Evolutionary conservation across 148 eudicot genomes (phyloP).

Genomic region (Beta vulgaris): DNA sequence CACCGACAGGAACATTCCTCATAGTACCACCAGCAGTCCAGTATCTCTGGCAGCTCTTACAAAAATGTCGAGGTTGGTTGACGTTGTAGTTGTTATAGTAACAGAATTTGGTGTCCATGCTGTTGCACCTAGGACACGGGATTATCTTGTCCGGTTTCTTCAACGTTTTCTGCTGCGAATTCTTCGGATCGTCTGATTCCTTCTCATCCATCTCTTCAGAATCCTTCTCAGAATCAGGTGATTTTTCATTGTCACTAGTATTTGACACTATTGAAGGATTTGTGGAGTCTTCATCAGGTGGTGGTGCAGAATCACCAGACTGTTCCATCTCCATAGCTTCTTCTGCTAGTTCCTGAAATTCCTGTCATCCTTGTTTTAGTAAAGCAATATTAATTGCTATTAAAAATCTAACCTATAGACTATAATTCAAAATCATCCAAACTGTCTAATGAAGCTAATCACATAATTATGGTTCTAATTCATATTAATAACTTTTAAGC

Average conservation of each 20-base stretch:
- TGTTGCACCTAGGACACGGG: conserved; percentile 93
- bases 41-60: conserved; percentile 93
- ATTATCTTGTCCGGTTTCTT: conserved; percentile 91
- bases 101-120: conserved; percentile 98
- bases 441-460: neutral
- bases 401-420: too few relatives aligned
- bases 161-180: conserved; percentile 46
- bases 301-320: conserved; percentile 20
- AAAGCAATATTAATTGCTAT: neutral
- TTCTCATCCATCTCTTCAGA: conserved; percentile 38
- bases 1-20: conserved; percentile 91
- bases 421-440: neutral
- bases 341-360: conserved; percentile 45
- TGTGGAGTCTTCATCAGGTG: conserved; percentile 27
- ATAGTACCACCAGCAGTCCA: conserved; percentile 98
- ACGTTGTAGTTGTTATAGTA: conserved; percentile 92
- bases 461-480: conserved; percentile 1
- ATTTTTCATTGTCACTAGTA: conserved; percentile 35
- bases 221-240: conserved; percentile 46
- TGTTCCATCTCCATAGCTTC: conserved; percentile 34
- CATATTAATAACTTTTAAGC: too few relatives aligned
- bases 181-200: conserved; percentile 39
- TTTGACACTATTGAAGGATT: conserved; percentile 26
- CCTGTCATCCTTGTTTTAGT: conserved; percentile 9
- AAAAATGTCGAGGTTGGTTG: conserved; percentile 90